Base-by-base conservation (phyloP, 2,329 filamentous ascomycete genomes). In the Penicillium occitanis region DNA sequence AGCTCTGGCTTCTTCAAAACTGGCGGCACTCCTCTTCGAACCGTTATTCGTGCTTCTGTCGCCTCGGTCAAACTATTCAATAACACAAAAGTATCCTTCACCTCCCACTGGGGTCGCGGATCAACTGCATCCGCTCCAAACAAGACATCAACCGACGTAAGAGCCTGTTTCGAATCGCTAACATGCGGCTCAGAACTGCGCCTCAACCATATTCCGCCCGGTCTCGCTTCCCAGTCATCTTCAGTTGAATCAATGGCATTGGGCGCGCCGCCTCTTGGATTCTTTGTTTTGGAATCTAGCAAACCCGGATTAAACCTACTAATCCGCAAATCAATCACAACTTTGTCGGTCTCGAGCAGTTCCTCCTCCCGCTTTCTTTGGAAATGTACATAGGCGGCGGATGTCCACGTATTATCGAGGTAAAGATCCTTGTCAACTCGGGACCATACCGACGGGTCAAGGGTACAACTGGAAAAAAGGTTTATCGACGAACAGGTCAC, bases 81-180 rank as follows among this genome's bases (percentile, higher is more conserved):
- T 60, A 94, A 80, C 65, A 98, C 78, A 10, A 90, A 87, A 7
- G 87, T 91, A 66, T 91, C 90, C 61, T 88, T 88, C 51, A 97
- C 85, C 66, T 88, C 83, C 95, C 96, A 99, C 35, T 91, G 91
- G 1, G 89, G 86, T 66, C 95, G 88, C 5, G 92, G 93, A 75
- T 99, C 95, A 37, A 93, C 91, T 10, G 93, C 94, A 75, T 97
- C 93, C 22, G 93, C 88, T 22, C 93, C 93, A 73, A 96, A 97
- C 6, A 97, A 83, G 5, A 97, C 87, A 74, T 97, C 93, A 5
- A 97, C 83, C 3, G 89, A 90, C 0, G 92, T 96, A 60, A 97
- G 85, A 17, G 89, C 90, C 46, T 86, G 84, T 66, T 88, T 87
- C 3, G 89, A 90, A 74, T 96, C 92, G 75, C 88, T 91, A 55